Base-by-base conservation (phyloP, 1,284 basidiomycete species). In the Ganoderma meredithae region DNA sequence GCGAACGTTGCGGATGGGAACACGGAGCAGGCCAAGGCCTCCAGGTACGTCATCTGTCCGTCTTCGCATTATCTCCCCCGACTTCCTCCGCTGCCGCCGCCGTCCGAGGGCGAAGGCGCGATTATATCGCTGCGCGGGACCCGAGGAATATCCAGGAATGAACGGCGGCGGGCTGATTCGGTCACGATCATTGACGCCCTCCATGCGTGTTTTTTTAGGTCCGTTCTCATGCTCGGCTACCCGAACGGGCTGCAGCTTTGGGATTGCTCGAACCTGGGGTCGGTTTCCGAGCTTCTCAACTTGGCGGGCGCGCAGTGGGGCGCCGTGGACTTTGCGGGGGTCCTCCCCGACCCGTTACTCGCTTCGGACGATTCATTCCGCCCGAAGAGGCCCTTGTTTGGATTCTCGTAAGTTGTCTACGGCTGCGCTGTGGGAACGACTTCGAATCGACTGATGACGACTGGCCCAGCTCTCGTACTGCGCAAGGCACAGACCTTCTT, bases 181-280 rank as follows among this genome's bases (percentile, higher is more conserved):
- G 67, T 72, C 71, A 12, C 44, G 47, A 67, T 72, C 71, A 12
- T 61, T 70, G 2, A 39, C 19, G 44, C 1, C 17, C 43, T 53
- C 53, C 43, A 62, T 33, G n/a, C 13, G 27, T 62, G 41, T 53
- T 53, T 9, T 9, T 31, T 33, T 62, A 87, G 87, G 64, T 82
- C 85, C n/a, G 76, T 91, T 7, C 83, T 93, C 12, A 78, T 91
- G 56, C 78, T 92, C 10, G 88, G 84, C 0, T 92, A 92, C 75
- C 75, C 80, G 9, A 77, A 81, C 6, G 88, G 88, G 3, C 74
- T 93, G 47, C 90, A 92, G 73, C 82, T 92, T 36, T 93, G 91
- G 91, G 90, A 93, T 74, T 88, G 87, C 71, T 83, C 85, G 6
- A 82, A 86, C 71, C 78, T 92, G 15, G 84, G 82, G 17, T 82